Evolutionary conservation across 164 flowering plant species (phyloP).

Genomic region (Cinnamomum micranthum): DNA sequence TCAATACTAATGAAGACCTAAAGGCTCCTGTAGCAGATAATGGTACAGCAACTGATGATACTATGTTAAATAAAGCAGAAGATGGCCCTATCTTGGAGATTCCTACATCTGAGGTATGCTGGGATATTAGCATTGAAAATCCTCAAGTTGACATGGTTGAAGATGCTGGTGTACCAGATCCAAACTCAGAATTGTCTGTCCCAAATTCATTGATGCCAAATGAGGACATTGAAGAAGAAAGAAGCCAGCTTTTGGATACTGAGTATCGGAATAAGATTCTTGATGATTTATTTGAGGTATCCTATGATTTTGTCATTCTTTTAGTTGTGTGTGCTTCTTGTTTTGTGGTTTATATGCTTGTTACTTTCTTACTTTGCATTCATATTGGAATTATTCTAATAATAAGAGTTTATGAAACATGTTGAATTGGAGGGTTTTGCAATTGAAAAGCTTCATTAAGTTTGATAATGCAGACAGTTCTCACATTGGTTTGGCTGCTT

Average conservation of each 20-base stretch:
- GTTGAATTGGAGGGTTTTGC: too few relatives aligned
- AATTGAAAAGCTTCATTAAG: too few relatives aligned
- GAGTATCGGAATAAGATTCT: constrained; percentile 91
- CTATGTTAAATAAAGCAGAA: constrained; percentile 23
- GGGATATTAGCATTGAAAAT: constrained; percentile 86
- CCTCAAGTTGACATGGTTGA: constrained; percentile 50
- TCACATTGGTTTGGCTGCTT: too few relatives aligned
- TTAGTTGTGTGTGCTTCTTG: neutral
- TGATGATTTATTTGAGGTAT: constrained; percentile 96
- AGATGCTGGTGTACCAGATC: constrained; percentile 25
- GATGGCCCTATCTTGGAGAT: constrained; percentile 24
- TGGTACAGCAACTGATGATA: constrained; percentile 26
- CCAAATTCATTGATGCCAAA: constrained; percentile 23
- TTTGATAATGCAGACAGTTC: too few relatives aligned
- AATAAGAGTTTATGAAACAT: too few relatives aligned
- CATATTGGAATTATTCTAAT: too few relatives aligned
- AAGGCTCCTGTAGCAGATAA: constrained; percentile 35
- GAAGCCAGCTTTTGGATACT: constrained; percentile 90
- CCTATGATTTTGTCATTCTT: neutral
- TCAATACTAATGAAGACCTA: constrained; percentile 55
- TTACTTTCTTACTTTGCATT: neutral
- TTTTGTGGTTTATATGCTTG: neutral
- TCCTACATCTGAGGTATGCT: constrained; percentile 56
- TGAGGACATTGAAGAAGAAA: constrained; percentile 30
- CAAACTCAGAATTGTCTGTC: constrained; percentile 25